A percentile compares a stretch with the other conserved stretches of the same genome.
Evolutionary conservation across 1,284 basidiomycete species (phyloP).

Genomic region (Malassezia equina): DNA sequence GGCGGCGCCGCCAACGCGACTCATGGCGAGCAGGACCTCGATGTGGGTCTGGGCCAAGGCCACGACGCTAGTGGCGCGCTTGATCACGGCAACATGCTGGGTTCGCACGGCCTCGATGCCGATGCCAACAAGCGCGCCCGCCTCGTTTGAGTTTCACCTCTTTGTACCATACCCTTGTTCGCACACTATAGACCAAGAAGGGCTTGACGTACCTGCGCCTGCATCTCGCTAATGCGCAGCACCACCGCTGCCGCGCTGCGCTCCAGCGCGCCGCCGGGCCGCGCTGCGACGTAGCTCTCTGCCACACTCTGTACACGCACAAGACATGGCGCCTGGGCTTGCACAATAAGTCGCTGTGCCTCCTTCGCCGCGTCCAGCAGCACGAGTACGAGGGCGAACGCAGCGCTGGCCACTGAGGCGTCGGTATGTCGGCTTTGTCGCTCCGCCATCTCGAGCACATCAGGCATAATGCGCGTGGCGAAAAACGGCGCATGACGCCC

Average conservation of each 20-base stretch:
- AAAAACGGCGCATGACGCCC: slow-evolving; percentile 5
- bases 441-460: slow-evolving; percentile 6
- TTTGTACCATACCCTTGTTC: not conserved
- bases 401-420: not conserved
- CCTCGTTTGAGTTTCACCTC: slow-evolving; percentile 3
- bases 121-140: slow-evolving; percentile 15
- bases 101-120: slow-evolving; percentile 5
- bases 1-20: not conserved
- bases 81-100: slow-evolving; percentile 11
- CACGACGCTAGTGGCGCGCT: slow-evolving; percentile 9
- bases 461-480: not conserved
- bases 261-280: not conserved
- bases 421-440: not conserved
- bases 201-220: slow-evolving; percentile 1
- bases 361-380: slow-evolving; percentile 6
- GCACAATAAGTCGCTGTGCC: not conserved
- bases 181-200: slow-evolving; percentile 1
- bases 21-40: slow-evolving; percentile 7
- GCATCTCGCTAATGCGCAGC: slow-evolving; percentile 9
- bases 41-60: slow-evolving; percentile 13
- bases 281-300: not conserved
- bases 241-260: slow-evolving; percentile 7
- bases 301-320: slow-evolving; percentile 9
- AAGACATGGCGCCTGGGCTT: not conserved
- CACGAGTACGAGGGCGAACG: slow-evolving; percentile 4